Conservation (phyloP, 1,284 basidiomycete species). For the Tylopilus sp. region DNA sequence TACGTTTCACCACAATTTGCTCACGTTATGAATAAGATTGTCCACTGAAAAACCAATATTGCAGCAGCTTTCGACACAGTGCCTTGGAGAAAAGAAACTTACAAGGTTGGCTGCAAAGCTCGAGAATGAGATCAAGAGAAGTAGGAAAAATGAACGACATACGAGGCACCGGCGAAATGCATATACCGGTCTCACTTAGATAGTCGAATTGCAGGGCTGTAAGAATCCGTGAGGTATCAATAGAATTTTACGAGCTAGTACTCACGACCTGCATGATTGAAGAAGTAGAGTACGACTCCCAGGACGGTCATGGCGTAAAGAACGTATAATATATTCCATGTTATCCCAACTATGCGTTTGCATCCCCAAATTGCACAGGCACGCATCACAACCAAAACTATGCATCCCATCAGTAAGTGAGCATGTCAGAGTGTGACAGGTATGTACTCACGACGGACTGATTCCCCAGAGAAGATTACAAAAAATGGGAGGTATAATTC, state of each 20-base stretch:
- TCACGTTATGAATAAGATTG: conserved; percentile 13
- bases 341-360: background rate
- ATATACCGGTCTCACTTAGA: conserved; percentile 12
- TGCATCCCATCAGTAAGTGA: background rate
- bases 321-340: conserved; percentile 8
- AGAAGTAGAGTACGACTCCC: background rate
- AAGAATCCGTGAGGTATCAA: background rate
- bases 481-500: conserved; percentile 5
- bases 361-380: conserved; percentile 21
- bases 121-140: background rate
- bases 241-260: background rate
- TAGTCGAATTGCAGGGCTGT: conserved; percentile 8
- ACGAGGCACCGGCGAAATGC: conserved; percentile 5
- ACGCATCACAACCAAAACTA: conserved; percentile 28
- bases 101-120: conserved; percentile 9
- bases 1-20: background rate
- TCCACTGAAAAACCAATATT: conserved; percentile 17
- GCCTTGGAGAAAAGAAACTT: background rate
- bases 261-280: conserved; percentile 7
- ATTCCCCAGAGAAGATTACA: conserved; percentile 21
- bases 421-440: background rate
- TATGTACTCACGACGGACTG: conserved; percentile 25
- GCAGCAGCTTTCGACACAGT: background rate
- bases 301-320: conserved; percentile 8
- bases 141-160: conserved; percentile 2